Base-by-base conservation (phyloP, 2,329 filamentous ascomycete genomes). In the Phoma sp. region DNA sequence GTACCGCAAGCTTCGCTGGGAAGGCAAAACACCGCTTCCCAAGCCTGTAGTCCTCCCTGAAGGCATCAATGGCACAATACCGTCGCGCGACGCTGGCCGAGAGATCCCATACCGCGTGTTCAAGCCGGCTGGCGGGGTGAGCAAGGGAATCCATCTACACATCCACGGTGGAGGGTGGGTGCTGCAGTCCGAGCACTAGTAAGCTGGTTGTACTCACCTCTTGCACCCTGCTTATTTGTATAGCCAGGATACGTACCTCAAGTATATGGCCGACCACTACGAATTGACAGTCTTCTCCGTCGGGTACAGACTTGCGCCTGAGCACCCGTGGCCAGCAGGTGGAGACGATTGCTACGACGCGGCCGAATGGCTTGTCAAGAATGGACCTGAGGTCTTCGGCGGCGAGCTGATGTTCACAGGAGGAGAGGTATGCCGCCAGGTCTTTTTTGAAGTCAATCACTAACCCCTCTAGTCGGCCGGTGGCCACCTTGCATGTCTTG, bases 261-360 rank as follows among this genome's bases (percentile, higher is more conserved):
- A 81, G 47, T 74, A 74, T 57, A 79, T 82, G 67, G 82, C 83
- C 39, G 77, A 84, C 57, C 68, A 72, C 23, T 78, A 74, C 39
- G 72, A 80, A 30, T 53, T 84, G 2, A 79, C 79, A 0, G 79
- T 82, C 14, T 68, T 87, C 11, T 83, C 80, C 0, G 78, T 86
- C 6, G 84, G 84, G 1, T 87, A 87, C 65, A 77, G 85, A 23
- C 78, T 85, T 15, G 84, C 84, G 0, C 85, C 85, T 0, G 84
- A 87, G 64, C 54, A 86, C 60, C 82, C 83, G 0, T 86, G 79
- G 65, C 84, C 85, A 0, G 77, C 76, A 0, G 80, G 77, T 0
- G 77, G 79, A 4, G 76, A 87, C 46, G 85, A 87, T 66, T 84
- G 83, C 69, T 79, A 81, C 61, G 84, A 87, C 63, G 82, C 78